phyloP scores from a whole-genome alignment of 352 stramenopile species.

The Phytophthora fragariae region DNA sequence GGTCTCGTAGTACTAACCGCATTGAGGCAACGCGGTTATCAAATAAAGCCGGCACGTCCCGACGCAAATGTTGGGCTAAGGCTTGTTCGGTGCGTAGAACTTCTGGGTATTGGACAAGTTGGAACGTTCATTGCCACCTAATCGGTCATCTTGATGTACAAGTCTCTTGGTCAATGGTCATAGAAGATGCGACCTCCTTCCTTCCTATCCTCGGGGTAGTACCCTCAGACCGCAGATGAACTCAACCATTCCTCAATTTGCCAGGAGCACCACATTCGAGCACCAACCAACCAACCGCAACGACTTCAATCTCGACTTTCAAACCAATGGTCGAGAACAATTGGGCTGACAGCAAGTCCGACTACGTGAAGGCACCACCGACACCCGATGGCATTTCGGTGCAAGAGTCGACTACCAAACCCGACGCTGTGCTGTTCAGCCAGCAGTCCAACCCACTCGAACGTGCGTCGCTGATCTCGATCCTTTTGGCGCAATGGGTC shows the following conservation, averaged over 20 bases:
- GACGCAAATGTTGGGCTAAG: no score
- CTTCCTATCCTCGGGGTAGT: neutral
- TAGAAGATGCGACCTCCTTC: neutral
- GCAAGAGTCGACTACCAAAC: neutral
- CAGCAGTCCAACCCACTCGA: conserved; percentile 43
- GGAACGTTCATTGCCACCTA: neutral
- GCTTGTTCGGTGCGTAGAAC: no score
- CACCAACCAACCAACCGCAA: neutral
- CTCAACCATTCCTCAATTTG: conserved; percentile 12
- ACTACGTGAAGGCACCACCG: conserved; percentile 16
- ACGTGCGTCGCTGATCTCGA: conserved; percentile 43
- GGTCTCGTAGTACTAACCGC: no score
- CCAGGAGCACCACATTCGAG: neutral
- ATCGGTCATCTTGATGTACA: conserved; percentile 33
- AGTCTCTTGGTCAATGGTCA: conserved; percentile 41
- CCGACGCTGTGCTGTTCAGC: conserved; percentile 18
- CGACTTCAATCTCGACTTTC: neutral
- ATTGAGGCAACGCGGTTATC: no score
- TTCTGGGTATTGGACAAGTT: neutral
- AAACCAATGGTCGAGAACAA: neutral
- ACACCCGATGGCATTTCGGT: conserved; percentile 9
- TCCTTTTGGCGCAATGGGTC: conserved; percentile 61
- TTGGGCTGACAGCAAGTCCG: neutral
- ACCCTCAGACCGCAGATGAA: neutral
- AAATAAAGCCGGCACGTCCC: no score